Evolutionary conservation across 331 rosid genomes (phyloP), one percentile per base, ranked within the genome.

Genomic region (Arachis monticola): DNA sequence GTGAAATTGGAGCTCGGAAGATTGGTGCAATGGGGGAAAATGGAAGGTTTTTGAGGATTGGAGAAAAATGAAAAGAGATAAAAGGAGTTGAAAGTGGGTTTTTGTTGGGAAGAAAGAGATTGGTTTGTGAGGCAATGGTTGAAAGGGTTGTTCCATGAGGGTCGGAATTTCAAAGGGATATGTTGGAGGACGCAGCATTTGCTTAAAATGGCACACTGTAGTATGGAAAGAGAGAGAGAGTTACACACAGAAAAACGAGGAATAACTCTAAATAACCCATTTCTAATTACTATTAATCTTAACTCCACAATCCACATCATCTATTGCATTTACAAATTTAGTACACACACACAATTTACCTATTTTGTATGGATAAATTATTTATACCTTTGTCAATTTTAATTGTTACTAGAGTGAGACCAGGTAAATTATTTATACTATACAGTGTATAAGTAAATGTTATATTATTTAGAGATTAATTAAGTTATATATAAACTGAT

Each of bases 81-180:
- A 74, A 61, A 35, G 81, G 74, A 75, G 83, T 71, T 56, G 77
- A 76, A 55, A 72, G 32, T 74, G 67, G 82, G 83, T 70, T 78
- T 85, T 84, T 77, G 85, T 61, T 72, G 75, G 22, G 70, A 79
- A 55, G 32, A 78, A 66, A 60, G 61, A 75, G 5, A 48, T 67
- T 75, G 46, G 90, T 69, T 85, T 68, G 87, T 8, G 85, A 80
- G 85, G 83, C 10, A 70, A 51, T 67, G 58, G 53, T 66, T 64
- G 73, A 86, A 79, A 79, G 63, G 59, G 79, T 77, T 83, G 79
- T 77, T 85, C 87, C 92, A 81, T 76, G 81, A 85, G 75, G 73
- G 27, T 83, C 85, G 93, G 88, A 81, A 83, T 62, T 77, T 79
- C 75, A 70, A 70, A 76, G 77, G 80, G 78, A 64, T 32, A 66